A percentile compares a stretch with the other conserved stretches of the same genome.
These are phyloP conservation scores for Protea cynaroides DNA, from an alignment of 164 flowering plant species.

Conservation along the genomic window DNA sequence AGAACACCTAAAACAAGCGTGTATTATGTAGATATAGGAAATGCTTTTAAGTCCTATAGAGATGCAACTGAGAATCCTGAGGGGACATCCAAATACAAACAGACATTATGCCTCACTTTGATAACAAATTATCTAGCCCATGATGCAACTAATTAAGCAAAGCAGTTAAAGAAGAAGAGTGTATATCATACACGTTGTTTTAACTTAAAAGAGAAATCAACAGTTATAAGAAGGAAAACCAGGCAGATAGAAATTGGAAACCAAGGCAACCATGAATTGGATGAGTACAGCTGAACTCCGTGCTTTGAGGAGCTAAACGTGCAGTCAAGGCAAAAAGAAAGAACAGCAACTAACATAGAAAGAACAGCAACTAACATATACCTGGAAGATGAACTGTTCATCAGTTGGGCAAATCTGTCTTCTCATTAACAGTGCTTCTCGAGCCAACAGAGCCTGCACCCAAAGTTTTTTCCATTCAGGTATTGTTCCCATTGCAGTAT, in stretches of 20 bases:
- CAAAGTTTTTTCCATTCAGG: conserved; percentile 38
- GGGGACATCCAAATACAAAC: no score
- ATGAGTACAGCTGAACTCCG: neutral
- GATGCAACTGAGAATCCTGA: no score
- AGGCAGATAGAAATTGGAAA: neutral
- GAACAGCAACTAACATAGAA: neutral
- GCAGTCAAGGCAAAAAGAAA: neutral
- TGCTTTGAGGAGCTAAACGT: neutral
- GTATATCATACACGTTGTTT: neutral
- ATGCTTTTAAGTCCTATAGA: no score
- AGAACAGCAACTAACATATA: conserved; percentile 4
- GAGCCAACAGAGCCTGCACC: conserved; percentile 50
- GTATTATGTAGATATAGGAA: no score
- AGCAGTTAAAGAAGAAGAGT: neutral
- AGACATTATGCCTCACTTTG: neutral
- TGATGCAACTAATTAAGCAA: neutral
- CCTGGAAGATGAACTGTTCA: conserved; percentile 35
- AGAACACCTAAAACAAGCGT: no score
- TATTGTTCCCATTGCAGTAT: conserved; percentile 28
- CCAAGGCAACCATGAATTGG: neutral
- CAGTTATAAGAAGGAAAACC: neutral
- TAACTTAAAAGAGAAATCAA: neutral
- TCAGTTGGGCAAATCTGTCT: conserved; percentile 17
- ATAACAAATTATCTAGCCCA: neutral
- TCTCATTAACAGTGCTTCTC: conserved; percentile 35